Evolutionary conservation across 1,139 yeast genomes (phyloP).

Genomic region (Candida sp.): DNA sequence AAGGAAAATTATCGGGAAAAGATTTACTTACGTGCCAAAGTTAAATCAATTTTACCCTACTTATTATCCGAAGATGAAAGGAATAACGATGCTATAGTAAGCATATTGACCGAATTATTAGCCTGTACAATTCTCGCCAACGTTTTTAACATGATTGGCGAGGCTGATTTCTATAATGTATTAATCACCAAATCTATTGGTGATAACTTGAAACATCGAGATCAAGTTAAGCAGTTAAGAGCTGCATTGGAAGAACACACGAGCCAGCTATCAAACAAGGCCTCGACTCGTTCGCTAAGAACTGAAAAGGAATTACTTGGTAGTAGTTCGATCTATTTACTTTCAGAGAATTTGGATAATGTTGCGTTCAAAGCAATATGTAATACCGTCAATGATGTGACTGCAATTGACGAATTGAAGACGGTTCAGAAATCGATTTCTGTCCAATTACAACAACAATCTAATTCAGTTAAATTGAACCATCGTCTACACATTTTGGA

Average conservation of each 20-base stretch:
- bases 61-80: constrained; percentile 51
- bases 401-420: constrained; percentile 18
- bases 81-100: constrained; percentile 43
- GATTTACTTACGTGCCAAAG: constrained; percentile 43
- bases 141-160: constrained; percentile 54
- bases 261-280: constrained; percentile 1
- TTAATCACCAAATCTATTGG: constrained; percentile 60
- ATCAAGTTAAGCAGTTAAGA: constrained; percentile 71
- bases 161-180: constrained; percentile 77
- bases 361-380: constrained; percentile 42
- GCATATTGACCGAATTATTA: constrained; percentile 62
- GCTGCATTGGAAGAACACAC: constrained; percentile 70
- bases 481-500: constrained; percentile 10
- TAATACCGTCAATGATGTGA: constrained; percentile 17
- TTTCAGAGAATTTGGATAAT: constrained; percentile 25
- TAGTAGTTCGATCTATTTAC: background rate
- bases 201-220: constrained; percentile 66
- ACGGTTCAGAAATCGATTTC: constrained; percentile 17
- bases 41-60: constrained; percentile 45
- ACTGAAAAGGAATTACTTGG: constrained; percentile 1
- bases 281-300: constrained; percentile 2
- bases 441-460: constrained; percentile 13
- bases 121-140: constrained; percentile 48
- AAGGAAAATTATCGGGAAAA: constrained; percentile 48
- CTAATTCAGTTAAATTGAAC: background rate